Percentiles rank a stretch among this genome's conserved stretches.
Conservation (phyloP, 2,329 filamentous ascomycete genomes). For the Pestalotiopsis sp. region DNA sequence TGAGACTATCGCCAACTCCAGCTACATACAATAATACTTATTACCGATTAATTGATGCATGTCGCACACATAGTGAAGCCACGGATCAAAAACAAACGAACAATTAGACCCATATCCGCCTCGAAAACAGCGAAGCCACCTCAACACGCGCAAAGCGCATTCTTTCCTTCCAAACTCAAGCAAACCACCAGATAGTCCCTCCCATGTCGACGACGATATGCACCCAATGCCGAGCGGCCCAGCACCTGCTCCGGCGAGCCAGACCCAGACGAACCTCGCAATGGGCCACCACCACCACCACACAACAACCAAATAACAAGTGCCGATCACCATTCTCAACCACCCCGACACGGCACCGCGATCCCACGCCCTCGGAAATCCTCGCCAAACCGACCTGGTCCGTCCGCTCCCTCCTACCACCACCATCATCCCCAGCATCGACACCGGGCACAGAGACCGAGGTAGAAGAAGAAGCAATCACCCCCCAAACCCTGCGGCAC, state of each 20-base stretch:
- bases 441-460: neutral
- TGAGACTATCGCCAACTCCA: neutral
- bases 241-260: slow-evolving; percentile 14
- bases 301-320: neutral
- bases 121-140: too few relatives aligned
- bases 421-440: slow-evolving; percentile 27
- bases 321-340: neutral
- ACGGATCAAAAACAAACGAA: too few relatives aligned
- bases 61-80: too few relatives aligned
- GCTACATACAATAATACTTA: neutral
- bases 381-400: slow-evolving; percentile 82
- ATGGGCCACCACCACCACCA: neutral
- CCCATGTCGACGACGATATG: slow-evolving; percentile 28
- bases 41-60: too few relatives aligned
- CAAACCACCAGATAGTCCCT: neutral
- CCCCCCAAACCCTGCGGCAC: slow-evolving; percentile 73
- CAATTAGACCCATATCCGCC: neutral
- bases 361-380: slow-evolving; percentile 37
- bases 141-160: neutral
- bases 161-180: neutral
- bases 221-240: slow-evolving; percentile 24
- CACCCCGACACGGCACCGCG: neutral
- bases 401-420: slow-evolving; percentile 71
- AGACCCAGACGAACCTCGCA: neutral
- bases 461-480: slow-evolving; percentile 49